These are phyloP conservation scores for Marasmius fiardii DNA, from an alignment of 1,284 basidiomycete species.

Conservation along the genomic window DNA sequence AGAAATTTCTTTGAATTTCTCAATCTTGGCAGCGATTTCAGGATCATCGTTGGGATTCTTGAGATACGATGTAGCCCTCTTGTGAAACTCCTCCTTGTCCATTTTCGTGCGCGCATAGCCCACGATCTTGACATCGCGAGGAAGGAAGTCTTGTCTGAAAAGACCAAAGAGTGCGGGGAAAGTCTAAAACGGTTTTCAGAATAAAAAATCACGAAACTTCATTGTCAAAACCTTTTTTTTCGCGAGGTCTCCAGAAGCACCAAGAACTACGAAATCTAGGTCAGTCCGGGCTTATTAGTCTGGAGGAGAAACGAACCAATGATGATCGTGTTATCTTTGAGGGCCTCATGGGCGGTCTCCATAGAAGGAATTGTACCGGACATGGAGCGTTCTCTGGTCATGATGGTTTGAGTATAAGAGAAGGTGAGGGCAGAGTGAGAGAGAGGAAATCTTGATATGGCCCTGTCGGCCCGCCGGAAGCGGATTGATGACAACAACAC, in stretches of 20 bases:
- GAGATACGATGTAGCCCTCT: constrained; percentile 80
- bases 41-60: constrained; percentile 70
- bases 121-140: constrained; percentile 82
- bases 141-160: constrained; percentile 78
- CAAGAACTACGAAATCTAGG: constrained; percentile 64
- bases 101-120: constrained; percentile 97
- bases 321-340: constrained; percentile 86
- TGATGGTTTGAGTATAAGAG: constrained; percentile 20
- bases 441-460: constrained; percentile 7
- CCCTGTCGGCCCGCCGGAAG: neutral
- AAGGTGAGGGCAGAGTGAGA: constrained; percentile 5
- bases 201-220: constrained; percentile 6
- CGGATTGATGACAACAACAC: too few relatives aligned
- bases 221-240: constrained; percentile 87
- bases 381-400: constrained; percentile 51
- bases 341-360: constrained; percentile 67
- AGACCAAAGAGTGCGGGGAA: constrained; percentile 92
- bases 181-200: constrained; percentile 54
- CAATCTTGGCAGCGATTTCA: constrained; percentile 56
- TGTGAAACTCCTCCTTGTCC: constrained; percentile 83
- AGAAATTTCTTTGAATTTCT: constrained; percentile 78
- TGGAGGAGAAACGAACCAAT: constrained; percentile 54
- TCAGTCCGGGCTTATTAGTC: constrained; percentile 7
- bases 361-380: constrained; percentile 85
- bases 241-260: constrained; percentile 96